A percentile compares a stretch with the other conserved stretches of the same genome.
These are phyloP conservation scores for Trichocladium uniseriatum DNA, from an alignment of 495 filamentous ascomycete species.

Conservation along the genomic window DNA sequence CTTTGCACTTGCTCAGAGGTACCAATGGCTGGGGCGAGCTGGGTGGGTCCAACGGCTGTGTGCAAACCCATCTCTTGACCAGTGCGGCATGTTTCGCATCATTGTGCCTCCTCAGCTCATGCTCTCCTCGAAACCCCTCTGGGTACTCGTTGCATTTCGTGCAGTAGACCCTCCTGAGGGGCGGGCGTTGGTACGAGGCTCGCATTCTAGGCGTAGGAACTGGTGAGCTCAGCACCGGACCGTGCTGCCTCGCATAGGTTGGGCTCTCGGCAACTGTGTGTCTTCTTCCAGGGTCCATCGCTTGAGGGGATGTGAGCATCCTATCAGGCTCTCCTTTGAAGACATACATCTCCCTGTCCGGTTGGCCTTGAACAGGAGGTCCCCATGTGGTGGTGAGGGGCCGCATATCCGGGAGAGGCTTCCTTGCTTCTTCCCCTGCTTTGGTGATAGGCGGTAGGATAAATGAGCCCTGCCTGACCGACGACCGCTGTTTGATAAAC, in stretches of 20 bases:
- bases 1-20: constrained; percentile 74
- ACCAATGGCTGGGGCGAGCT: constrained; percentile 51
- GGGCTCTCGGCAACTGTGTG: constrained; percentile 42
- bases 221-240: constrained; percentile 33
- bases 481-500: constrained; percentile 36
- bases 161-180: constrained; percentile 70
- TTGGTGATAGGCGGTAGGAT: constrained; percentile 27
- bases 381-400: constrained; percentile 33
- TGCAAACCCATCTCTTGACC: constrained; percentile 75
- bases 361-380: constrained; percentile 7
- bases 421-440: constrained; percentile 27
- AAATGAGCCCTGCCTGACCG: constrained; percentile 19
- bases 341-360: constrained; percentile 25
- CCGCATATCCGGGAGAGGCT: constrained; percentile 35
- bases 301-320: constrained; percentile 24
- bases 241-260: constrained; percentile 29
- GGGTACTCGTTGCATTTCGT: constrained; percentile 68
- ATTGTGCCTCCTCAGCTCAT: constrained; percentile 82
- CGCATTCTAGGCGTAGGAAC: constrained; percentile 49
- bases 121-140: constrained; percentile 86
- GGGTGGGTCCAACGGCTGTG: constrained; percentile 32
- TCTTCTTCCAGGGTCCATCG: constrained; percentile 31
- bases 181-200: constrained; percentile 62
- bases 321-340: constrained; percentile 28
- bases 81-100: constrained; percentile 66